Evolutionary conservation across 2,329 filamentous ascomycete genomes (phyloP), one percentile per base, ranked within the genome.

Genomic region (Fusarium nodosum): DNA sequence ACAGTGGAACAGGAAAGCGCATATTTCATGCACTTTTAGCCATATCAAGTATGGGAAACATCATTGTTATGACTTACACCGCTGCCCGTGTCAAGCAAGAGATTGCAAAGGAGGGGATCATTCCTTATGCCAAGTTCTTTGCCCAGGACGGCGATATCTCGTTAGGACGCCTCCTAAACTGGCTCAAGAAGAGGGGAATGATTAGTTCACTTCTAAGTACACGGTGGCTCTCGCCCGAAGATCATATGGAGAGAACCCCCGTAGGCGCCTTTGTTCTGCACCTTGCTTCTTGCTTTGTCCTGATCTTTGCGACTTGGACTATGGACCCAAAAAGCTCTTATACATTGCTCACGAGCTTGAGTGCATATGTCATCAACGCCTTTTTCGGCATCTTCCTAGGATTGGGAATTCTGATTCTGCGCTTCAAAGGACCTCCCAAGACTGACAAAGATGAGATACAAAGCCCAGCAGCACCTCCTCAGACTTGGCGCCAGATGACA

Each of bases 81-180:
- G 82, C 84, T 10, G 81, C 85, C 4, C 79, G 85, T 63, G 83
- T 88, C 20, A 88, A 88, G 72, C 86, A 88, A 71, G 86, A 89
- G 71, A 87, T 89, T 44, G 87, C 86, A 10, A 88, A 88, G 69
- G 84, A 87, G 72, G 86, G 86, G 1, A 82, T 87, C 54, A 75
- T 87, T 3, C 85, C 85, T 0, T 85, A 77, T 55, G 80, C 84
- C 5, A 79, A 80, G 36, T 84, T 86, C 75, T 84, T 86, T 63
- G 84, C 81, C 3, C 76, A 78, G 41, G 77, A 80, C 42, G 71
- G 66, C 3, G 79, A 80, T 26, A 66, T 79, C 31, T 79, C 77
- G 2, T 22, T 80, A 5, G 79, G 79, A 1, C 74, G 78, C 3
- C 60, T 80, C 0, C 59, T 80, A 7, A 44, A 47, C 2, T 79